These are phyloP conservation scores for Fusarium lyarnte DNA, from an alignment of 2,329 filamentous ascomycete species.

Conservation along the genomic window DNA sequence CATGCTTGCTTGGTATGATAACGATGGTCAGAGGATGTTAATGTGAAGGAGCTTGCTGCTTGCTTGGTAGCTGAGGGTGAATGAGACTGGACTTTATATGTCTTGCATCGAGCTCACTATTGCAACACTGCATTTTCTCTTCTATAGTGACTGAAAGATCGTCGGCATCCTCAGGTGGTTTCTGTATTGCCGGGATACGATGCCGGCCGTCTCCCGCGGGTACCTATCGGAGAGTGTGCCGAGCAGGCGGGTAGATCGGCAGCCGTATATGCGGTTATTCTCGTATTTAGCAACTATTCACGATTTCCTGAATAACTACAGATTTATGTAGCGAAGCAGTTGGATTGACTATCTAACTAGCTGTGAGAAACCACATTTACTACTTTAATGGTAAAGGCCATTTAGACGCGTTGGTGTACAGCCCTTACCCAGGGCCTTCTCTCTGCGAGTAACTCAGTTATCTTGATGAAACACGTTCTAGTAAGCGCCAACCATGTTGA, in stretches of 20 bases:
- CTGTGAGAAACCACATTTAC: neutral
- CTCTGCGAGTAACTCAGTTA: too few relatives aligned
- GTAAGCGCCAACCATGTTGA: too few relatives aligned
- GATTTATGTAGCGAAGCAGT: fast-evolving
- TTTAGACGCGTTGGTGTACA: too few relatives aligned
- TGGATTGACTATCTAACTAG: neutral
- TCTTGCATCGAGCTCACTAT: fast-evolving
- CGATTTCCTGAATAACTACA: fast-evolving
- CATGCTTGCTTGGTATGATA: fast-evolving
- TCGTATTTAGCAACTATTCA: neutral
- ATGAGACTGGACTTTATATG: neutral
- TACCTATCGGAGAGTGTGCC: neutral
- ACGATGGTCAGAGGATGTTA: neutral
- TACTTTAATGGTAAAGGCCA: too few relatives aligned
- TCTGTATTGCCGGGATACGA: neutral
- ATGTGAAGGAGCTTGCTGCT: neutral
- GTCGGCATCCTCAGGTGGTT: fast-evolving
- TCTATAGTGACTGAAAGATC: neutral
- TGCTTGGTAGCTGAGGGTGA: fast-evolving
- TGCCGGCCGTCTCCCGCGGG: neutral
- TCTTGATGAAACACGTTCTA: too few relatives aligned
- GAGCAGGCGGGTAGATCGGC: neutral
- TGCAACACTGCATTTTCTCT: fast-evolving
- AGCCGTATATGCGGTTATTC: neutral
- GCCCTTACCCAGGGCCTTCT: too few relatives aligned